Evolutionary conservation across 495 filamentous ascomycete genomes (phyloP).

Genomic region (Margaritispora aquatica): DNA sequence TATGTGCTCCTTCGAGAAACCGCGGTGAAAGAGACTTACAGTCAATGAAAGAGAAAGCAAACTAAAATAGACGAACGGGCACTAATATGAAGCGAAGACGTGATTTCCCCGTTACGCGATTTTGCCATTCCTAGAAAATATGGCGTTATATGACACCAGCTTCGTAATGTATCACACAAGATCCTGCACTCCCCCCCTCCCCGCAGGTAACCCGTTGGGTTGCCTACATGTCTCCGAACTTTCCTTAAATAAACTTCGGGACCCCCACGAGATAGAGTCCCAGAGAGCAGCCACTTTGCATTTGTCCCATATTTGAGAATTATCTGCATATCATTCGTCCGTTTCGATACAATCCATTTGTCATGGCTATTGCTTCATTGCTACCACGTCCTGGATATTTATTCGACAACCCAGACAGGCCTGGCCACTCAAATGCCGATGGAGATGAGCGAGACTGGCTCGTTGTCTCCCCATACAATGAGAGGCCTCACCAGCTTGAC

Average conservation of each 20-base stretch:
- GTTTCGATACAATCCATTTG: background rate
- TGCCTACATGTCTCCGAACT: background rate
- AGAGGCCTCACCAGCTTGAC: conserved; percentile 62
- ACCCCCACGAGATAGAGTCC: background rate
- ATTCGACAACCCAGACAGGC: background rate
- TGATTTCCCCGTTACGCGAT: background rate
- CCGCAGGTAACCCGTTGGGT: background rate
- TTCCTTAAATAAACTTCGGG: background rate
- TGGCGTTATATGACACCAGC: background rate
- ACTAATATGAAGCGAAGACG: background rate
- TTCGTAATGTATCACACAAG: background rate
- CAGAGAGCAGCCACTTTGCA: background rate
- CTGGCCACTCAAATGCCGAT: background rate
- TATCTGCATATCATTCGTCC: background rate
- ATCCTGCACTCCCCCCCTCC: background rate
- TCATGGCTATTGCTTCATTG: background rate
- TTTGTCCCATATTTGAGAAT: background rate
- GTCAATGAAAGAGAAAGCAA: background rate
- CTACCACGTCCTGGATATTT: background rate
- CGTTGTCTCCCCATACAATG: conserved; percentile 69
- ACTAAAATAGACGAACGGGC: background rate
- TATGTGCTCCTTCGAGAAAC: background rate
- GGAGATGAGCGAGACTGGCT: conserved; percentile 35
- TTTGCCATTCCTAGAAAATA: background rate
- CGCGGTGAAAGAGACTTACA: background rate